These are phyloP conservation scores for Quercus phellos DNA, from an alignment of 331 rosid genomes.

Conservation along the genomic window DNA sequence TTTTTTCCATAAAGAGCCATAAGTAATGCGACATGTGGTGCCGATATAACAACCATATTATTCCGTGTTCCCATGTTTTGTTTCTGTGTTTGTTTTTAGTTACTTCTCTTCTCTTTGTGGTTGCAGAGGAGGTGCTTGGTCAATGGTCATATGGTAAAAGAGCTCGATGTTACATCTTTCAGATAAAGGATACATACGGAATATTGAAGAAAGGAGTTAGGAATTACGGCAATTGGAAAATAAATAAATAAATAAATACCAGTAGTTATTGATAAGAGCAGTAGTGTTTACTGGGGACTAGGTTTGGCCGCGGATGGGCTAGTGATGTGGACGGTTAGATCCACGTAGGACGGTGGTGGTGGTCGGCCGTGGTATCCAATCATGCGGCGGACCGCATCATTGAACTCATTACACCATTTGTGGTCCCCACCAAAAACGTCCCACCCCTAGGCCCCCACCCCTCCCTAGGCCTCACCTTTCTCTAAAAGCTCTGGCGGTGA, in stretches of 20 bases:
- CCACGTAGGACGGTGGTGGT: slow-evolving; percentile 76
- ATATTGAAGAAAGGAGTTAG: neutral
- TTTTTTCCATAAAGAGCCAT: no score
- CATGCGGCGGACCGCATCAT: slow-evolving; percentile 75
- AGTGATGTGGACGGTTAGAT: slow-evolving; percentile 36
- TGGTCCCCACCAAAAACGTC: slow-evolving; percentile 40
- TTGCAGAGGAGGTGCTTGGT: no score
- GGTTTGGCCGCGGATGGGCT: neutral
- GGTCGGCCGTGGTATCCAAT: slow-evolving; percentile 61
- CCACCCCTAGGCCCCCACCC: neutral
- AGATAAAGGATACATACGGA: neutral
- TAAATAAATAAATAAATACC: no score
- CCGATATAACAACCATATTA: no score
- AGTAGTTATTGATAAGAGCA: no score
- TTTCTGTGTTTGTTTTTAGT: no score
- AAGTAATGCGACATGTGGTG: no score
- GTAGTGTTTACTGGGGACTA: neutral
- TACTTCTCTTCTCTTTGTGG: no score
- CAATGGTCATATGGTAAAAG: neutral
- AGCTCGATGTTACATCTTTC: neutral
- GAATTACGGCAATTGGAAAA: neutral
- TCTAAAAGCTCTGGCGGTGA: slow-evolving; percentile 26
- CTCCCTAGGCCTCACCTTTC: neutral
- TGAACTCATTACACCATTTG: slow-evolving; percentile 21
- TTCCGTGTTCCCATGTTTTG: no score